Evolutionary conservation across 2,329 filamentous ascomycete species (phyloP).

Genomic region (Xylariales sp.): DNA sequence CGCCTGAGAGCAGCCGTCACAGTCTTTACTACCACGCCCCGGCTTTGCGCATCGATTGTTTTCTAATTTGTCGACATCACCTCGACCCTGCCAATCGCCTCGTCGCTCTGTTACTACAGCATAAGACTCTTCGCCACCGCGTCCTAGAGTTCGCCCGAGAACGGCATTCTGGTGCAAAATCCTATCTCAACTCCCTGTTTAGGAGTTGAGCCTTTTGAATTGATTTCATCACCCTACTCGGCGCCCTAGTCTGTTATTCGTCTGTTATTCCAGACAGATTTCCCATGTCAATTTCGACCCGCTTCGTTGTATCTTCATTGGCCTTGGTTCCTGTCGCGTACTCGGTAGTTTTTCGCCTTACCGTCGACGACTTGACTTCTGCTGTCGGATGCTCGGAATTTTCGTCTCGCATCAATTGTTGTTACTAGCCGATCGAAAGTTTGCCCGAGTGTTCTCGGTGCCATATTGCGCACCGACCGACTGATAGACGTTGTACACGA

Average conservation of each 20-base stretch:
- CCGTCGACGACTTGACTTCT: slow-evolving; percentile 36
- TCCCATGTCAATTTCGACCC: slow-evolving; percentile 47
- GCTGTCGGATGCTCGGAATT: slow-evolving; percentile 41
- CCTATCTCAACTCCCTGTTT: slow-evolving; percentile 33
- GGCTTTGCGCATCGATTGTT: slow-evolving; percentile 32
- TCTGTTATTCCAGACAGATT: slow-evolving; percentile 25
- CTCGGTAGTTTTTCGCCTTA: slow-evolving; percentile 37
- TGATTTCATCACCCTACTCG: slow-evolving; percentile 21
- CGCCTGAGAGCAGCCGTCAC: slow-evolving; percentile 22
- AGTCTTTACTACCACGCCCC: slow-evolving; percentile 15
- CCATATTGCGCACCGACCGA: slow-evolving; percentile 42
- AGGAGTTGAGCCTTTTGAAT: slow-evolving; percentile 40
- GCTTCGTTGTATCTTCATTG: slow-evolving; percentile 39
- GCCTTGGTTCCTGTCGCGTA: slow-evolving; percentile 41
- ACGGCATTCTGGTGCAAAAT: slow-evolving; percentile 6
- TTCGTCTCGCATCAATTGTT: slow-evolving; percentile 41
- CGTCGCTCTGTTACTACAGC: slow-evolving; percentile 29
- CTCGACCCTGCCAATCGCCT: slow-evolving; percentile 29
- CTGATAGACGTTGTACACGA: slow-evolving; percentile 43
- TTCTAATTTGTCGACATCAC: slow-evolving; percentile 30
- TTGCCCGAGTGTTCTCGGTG: slow-evolving; percentile 41
- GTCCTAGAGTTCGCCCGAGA: slow-evolving; percentile 11
- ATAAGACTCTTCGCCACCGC: slow-evolving; percentile 26
- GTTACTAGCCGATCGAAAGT: slow-evolving; percentile 44
- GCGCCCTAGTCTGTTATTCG: slow-evolving; percentile 3